Conservation (phyloP, 495 filamentous ascomycete genomes). For the Pseudevernia furfuracea region DNA sequence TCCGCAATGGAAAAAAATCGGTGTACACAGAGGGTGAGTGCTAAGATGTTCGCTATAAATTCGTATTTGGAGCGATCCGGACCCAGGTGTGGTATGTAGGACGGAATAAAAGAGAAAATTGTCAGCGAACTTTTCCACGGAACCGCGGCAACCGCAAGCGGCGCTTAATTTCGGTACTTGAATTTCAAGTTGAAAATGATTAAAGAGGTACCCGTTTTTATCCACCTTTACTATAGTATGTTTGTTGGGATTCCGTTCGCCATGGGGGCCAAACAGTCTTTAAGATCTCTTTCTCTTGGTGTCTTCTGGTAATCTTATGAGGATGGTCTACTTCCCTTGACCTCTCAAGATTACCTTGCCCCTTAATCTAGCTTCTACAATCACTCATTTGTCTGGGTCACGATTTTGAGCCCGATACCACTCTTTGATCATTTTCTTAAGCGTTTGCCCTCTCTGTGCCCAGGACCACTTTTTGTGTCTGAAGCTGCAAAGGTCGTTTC, state of each 20-base stretch:
- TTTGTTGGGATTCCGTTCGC: neutral
- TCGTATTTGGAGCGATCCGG: neutral
- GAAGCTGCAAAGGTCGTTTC: neutral
- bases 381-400: neutral
- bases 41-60: neutral
- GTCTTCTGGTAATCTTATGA: neutral
- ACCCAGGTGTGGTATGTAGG: neutral
- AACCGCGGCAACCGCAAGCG: slow-evolving; percentile 5
- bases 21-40: neutral
- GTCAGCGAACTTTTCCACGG: neutral
- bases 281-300: neutral
- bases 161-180: neutral
- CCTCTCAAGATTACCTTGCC: neutral
- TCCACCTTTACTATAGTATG: no score
- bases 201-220: no score
- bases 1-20: slow-evolving; percentile 4
- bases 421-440: neutral
- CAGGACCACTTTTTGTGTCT: neutral
- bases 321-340: neutral
- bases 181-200: no score
- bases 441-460: neutral
- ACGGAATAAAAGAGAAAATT: neutral
- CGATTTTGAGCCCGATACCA: neutral
- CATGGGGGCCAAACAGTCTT: neutral
- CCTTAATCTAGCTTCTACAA: neutral